Conservation (phyloP, 768 basidiomycete genomes). For the Suillus paluster region DNA sequence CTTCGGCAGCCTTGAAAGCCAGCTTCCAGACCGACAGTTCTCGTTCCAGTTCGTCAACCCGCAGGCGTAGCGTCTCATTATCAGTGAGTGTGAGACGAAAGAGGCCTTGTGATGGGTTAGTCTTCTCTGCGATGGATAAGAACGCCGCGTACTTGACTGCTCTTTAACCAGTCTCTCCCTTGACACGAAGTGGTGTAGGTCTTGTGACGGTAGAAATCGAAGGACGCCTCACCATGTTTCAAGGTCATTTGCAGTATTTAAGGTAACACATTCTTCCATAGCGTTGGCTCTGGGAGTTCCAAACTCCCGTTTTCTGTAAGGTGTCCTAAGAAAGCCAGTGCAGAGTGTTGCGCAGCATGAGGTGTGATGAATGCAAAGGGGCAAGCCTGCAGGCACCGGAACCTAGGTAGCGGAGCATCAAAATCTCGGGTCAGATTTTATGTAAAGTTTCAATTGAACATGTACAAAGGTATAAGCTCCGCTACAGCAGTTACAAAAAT, state of each 20-base stretch:
- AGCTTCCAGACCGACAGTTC: slow-evolving; percentile 47
- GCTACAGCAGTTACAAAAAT: background rate
- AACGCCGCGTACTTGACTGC: slow-evolving; percentile 34
- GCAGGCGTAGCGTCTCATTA: slow-evolving; percentile 34
- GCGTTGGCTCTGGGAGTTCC: slow-evolving; percentile 2
- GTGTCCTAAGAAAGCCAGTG: slow-evolving; percentile 1
- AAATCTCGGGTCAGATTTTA: background rate
- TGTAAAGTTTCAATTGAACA: background rate
- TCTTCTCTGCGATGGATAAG: background rate
- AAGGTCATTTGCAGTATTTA: slow-evolving; percentile 10
- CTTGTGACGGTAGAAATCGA: background rate
- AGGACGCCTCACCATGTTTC: slow-evolving; percentile 10
- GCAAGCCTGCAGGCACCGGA: background rate
- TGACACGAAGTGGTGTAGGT: slow-evolving; percentile 2
- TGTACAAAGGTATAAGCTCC: background rate
- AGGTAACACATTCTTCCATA: slow-evolving; percentile 10
- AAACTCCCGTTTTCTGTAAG: background rate
- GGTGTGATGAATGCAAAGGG: background rate
- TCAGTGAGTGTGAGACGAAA: slow-evolving; percentile 35
- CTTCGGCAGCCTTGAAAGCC: slow-evolving; percentile 38
- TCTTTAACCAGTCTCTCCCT: slow-evolving; percentile 40
- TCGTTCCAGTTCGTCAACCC: slow-evolving; percentile 42
- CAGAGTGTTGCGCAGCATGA: background rate
- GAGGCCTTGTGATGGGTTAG: slow-evolving; percentile 20
- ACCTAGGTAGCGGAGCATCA: slow-evolving; percentile 6